Base-by-base conservation (phyloP, 2,329 filamentous ascomycete genomes). In the Juglanconis sp. region DNA sequence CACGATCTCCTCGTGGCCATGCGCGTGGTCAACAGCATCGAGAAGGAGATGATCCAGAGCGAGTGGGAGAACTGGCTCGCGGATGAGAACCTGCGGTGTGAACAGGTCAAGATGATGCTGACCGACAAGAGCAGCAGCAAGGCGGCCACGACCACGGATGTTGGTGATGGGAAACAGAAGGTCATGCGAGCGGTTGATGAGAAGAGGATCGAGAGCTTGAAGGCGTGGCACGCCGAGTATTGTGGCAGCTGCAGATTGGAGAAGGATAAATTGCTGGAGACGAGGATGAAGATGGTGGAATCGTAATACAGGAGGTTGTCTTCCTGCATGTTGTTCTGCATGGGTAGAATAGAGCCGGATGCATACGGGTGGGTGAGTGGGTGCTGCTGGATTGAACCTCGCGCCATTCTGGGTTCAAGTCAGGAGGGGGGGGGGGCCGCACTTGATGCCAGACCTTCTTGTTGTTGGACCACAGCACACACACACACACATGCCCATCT, bases 21-120 rank as follows among this genome's bases (percentile, higher is more conserved):
- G 78, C 87, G 93, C 4, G 85, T 97, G 2, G 88, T 98, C 63
- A 97, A 98, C 74, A 88, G 84, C 60, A 87, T 98, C 34, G 95
- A 98, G 78, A 83, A 84, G 61, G 92, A 97, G 73, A 88, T 96
- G 72, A 75, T 98, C 57, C 84, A 87, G 68, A 89, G 89, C 0
- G 94, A 97, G 73, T 99, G 92, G 88, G 93, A 96, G 76, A 90
- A 91, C 65, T 99, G 94, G 93, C 81, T 98, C 35, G 75, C 84
- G 3, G 88, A 91, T 66, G 95, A 99, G 76, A 88, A 87, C 65
- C 74, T 80, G 38, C 84, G 90, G 53, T 99, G 95, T 72, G 85
- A 85, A 59, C 84, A 89, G 69, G 77, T 85, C 5, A 76, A 78
- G 32, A 70, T 69, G 36, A 73, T 81, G 68, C 71, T 89, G 24